Evolutionary conservation across 1,284 basidiomycete species (phyloP).

Genomic region (Ganoderma resinaceum): DNA sequence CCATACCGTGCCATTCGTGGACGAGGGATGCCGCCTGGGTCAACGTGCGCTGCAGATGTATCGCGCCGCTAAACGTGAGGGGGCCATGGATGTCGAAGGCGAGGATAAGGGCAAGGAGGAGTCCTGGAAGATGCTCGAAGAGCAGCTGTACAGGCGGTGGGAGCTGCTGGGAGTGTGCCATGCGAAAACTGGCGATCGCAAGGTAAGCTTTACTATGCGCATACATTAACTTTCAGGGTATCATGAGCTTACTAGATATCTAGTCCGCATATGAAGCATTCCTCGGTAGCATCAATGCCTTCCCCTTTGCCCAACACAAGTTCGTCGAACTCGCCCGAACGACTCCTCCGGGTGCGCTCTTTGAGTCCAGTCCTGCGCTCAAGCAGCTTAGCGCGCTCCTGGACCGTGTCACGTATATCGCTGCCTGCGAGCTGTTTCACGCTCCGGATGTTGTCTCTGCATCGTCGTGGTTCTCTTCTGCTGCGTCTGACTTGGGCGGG

Average conservation of each 20-base stretch:
- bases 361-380: constrained; percentile 47
- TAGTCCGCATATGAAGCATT: constrained; percentile 71
- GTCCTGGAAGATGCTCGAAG: constrained; percentile 64
- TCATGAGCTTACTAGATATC: constrained; percentile 5
- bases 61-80: constrained; percentile 10
- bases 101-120: constrained; percentile 48
- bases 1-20: constrained; percentile 69
- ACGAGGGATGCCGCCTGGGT: constrained; percentile 64
- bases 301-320: constrained; percentile 53
- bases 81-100: constrained; percentile 30
- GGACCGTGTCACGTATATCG: constrained; percentile 71
- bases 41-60: constrained; percentile 47
- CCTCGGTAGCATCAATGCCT: constrained; percentile 56
- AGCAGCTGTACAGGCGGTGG: constrained; percentile 73
- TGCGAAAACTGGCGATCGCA: constrained; percentile 74
- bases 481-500: not conserved
- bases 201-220: constrained; percentile 49
- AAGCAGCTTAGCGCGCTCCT: constrained; percentile 65
- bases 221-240: not conserved
- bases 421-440: constrained; percentile 67
- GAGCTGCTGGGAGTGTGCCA: constrained; percentile 83
- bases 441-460: constrained; percentile 50
- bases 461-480: constrained; percentile 19
- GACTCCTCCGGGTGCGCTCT: constrained; percentile 41
- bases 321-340: constrained; percentile 44